Evolutionary conservation across 1,284 basidiomycete genomes (phyloP), one percentile per base, ranked within the genome.

Genomic region (Agaricales sp.): DNA sequence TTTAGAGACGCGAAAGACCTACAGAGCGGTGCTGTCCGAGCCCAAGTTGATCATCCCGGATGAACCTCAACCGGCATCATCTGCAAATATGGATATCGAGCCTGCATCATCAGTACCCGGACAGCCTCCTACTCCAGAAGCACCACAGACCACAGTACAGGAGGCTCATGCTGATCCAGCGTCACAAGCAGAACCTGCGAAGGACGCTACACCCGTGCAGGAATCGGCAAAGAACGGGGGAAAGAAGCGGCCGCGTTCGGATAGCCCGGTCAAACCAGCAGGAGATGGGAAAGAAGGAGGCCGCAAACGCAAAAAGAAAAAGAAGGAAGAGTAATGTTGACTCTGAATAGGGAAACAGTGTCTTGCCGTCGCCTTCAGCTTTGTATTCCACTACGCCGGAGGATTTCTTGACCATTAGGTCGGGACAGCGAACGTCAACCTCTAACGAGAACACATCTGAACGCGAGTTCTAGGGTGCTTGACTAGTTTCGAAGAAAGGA

Each of bases 21-120:
- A 85, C 57, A 74, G 85, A 2, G 80, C 86, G 0, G 73, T 88
- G 0, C 66, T 89, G 14, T 87, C 85, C 2, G 82, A 86, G 55
- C 83, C 86, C 0, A 74, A 62, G 48, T 60, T 86, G 6, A 70
- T 87, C 11, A 63, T 85, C 6, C 81, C 81, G 4, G 16, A 45
- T 1, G 21, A 47, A 3, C 4, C 25, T 12, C 21, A 43, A 21
- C 44, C 18, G 8, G 14, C 44, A 45, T 41, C 39, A 8, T 8
- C 16, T 41, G 4, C 19, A 20, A 20, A 35, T 11, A n/a, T 35
- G 30, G 30, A 35, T 35, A 8, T 35, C 11, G n/a, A n/a, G 11
- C n/a, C 39, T 11, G 8, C 39, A 41, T 6, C 19, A 16, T 6
- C 16, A 20, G 13, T 16, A 41, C 8, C 13, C 8, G 16, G n/a